Evolutionary conservation across 345 rosid genomes (phyloP).

Genomic region (Jatropha curcas): DNA sequence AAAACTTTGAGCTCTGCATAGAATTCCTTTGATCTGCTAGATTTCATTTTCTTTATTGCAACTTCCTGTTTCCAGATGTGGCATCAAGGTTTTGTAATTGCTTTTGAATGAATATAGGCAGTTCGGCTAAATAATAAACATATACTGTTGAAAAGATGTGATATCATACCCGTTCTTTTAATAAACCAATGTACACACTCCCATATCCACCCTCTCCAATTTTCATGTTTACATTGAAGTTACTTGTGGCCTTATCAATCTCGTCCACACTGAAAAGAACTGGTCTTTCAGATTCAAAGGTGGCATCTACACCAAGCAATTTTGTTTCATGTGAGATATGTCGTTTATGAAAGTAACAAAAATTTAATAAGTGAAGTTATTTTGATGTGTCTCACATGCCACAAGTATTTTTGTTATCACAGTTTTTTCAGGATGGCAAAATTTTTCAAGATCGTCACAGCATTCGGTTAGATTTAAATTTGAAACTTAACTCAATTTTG

Average conservation of each 20-base stretch:
- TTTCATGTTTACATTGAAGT: conserved; percentile 32
- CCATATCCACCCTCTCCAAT: conserved; percentile 43
- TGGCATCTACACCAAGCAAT: conserved; percentile 20
- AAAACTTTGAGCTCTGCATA: conserved; percentile 34
- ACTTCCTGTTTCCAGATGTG: conserved; percentile 29
- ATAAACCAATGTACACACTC: conserved; percentile 28
- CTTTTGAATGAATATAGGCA: not conserved
- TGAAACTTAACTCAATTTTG: too few species aligned
- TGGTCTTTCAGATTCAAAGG: conserved; percentile 28
- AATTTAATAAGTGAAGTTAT: not conserved
- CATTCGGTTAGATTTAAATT: too few species aligned
- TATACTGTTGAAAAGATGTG: not conserved
- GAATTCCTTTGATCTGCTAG: conserved; percentile 36
- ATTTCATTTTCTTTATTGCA: conserved; percentile 43
- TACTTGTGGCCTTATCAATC: conserved; percentile 29
- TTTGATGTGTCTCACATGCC: not conserved
- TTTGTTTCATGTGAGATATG: not conserved
- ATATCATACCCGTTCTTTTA: conserved; percentile 24
- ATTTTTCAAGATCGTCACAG: too few species aligned
- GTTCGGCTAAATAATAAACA: not conserved
- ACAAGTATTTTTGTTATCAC: not conserved
- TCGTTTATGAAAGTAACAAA: too few species aligned
- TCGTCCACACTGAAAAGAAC: conserved; percentile 26
- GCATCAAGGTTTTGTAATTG: not conserved
- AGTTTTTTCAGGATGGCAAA: too few species aligned